A percentile compares a stretch with the other conserved stretches of the same genome.
Conservation (phyloP, 148 eudicot genomes). For the Drosera capensis region DNA sequence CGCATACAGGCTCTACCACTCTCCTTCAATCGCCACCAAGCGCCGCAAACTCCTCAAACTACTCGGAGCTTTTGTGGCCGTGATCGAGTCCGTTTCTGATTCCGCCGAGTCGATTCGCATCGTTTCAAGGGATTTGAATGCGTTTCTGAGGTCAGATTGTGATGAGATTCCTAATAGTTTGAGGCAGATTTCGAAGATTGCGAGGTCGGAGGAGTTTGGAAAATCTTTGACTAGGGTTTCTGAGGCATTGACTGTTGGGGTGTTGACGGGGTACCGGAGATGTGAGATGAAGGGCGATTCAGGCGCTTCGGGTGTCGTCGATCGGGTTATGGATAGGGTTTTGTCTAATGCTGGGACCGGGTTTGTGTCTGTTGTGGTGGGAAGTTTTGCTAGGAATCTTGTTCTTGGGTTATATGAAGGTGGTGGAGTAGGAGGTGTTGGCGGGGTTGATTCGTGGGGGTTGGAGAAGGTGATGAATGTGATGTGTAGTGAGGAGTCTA, state of each 20-base stretch:
- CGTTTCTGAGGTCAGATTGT: conserved; percentile 51
- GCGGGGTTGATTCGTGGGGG: conserved; percentile 6
- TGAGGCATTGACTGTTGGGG: conserved; percentile 43
- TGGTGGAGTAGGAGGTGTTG: conserved; percentile 7
- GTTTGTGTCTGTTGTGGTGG: conserved; percentile 67
- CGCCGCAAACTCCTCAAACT: conserved; percentile 35
- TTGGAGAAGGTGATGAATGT: conserved; percentile 27
- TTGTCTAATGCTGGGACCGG: conserved; percentile 56
- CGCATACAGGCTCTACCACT: conserved; percentile 42
- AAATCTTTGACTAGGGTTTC: conserved; percentile 39
- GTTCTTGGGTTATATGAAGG: conserved; percentile 39
- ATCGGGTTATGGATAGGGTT: conserved; percentile 44
- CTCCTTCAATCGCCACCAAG: conserved; percentile 40
- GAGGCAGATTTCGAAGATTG: conserved; percentile 61
- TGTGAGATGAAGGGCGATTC: conserved; percentile 9
- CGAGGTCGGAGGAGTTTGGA: conserved; percentile 47
- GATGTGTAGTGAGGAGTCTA: conserved; percentile 31
- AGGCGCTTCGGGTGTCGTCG: conserved; percentile 19
- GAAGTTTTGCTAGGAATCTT: conserved; percentile 79
- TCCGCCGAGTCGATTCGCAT: conserved; percentile 47
- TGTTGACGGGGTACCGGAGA: conserved; percentile 34
- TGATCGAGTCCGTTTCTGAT: conserved; percentile 53
- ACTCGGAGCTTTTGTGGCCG: conserved; percentile 30
- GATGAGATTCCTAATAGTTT: conserved; percentile 75
- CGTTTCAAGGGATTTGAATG: conserved; percentile 61